Evolutionary conservation across 768 basidiomycete genomes (phyloP).

Genomic region (Termitomyces sp.): DNA sequence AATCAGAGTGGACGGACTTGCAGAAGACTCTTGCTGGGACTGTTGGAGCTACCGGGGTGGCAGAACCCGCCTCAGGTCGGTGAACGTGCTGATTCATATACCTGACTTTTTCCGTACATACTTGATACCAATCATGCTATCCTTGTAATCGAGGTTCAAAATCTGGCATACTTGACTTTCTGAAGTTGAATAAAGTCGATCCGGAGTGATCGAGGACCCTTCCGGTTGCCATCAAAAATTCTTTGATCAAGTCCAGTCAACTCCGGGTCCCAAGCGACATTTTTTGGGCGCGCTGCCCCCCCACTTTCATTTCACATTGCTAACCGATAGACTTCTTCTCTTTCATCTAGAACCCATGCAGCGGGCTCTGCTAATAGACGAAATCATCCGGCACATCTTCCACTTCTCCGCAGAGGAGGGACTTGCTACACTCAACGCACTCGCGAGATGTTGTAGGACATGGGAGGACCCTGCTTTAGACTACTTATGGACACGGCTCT

Average conservation of each 20-base stretch:
- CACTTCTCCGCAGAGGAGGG: constrained; percentile 26
- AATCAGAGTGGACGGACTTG: constrained; percentile 92
- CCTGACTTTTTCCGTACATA: not conserved
- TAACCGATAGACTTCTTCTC: not conserved
- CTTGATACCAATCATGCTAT: not conserved
- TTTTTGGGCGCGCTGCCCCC: not conserved
- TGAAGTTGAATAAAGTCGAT: not conserved
- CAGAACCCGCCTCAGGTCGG: constrained; percentile 20
- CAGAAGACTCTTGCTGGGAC: constrained; percentile 83
- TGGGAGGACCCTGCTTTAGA: constrained; percentile 51
- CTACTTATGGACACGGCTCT: constrained; percentile 39
- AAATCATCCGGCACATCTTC: constrained; percentile 44
- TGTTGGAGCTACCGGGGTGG: constrained; percentile 46
- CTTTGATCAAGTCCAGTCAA: constrained; percentile 6
- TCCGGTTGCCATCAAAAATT: constrained; percentile 13
- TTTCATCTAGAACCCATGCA: constrained; percentile 32
- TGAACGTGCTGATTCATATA: constrained; percentile 4
- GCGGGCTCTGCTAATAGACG: constrained; percentile 43
- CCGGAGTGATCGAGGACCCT: constrained; percentile 12
- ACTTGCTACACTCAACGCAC: constrained; percentile 27
- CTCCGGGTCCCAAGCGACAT: not conserved
- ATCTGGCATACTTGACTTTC: not conserved
- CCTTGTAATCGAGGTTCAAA: not conserved
- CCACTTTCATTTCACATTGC: constrained; percentile 1
- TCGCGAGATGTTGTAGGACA: constrained; percentile 40